Evolutionary conservation across 2,329 filamentous ascomycete species (phyloP), one percentile per base, ranked within the genome.

Genomic region (Monilinia fructigena): DNA sequence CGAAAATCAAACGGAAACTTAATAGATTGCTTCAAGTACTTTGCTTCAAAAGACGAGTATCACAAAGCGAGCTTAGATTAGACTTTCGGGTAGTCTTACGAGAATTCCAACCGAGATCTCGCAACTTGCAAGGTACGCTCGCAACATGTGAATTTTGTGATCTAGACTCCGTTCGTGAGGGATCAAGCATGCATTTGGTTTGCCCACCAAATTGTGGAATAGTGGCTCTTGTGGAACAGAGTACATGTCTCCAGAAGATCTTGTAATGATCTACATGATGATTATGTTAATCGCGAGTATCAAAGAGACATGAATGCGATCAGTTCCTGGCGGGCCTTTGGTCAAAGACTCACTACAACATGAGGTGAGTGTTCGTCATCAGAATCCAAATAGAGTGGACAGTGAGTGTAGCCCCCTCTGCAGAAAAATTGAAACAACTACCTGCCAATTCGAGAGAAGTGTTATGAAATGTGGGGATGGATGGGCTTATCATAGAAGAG

Each of bases 401-500:
- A 26, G 31, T 38, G 7, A 26, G 31, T 38, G 7, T 20, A 50
- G 58, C 45, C 45, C 18, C 45, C 28, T 38, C n/a, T 2, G 20
- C 16, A 23, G 12, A 26, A 60, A 50, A n/a, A 26, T 58, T 58
- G 16, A 14, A 28, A 45, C 10, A 10, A 38, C 28, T 26, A 60
- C 58, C 58, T 60, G 12, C 58, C 58, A 23, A 14, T 60, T 60
- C 50, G 45, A 60, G 58, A 60, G 56, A n/a, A 50, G 12, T 50
- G 56, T 48, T 48, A 26, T 60, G 23, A 48, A 20, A 6, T 60
- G 26, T 35, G 56, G 42, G 28, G 42, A 31, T 35, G 48, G 42
- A 31, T 35, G 48, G 42, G 42, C 56, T 60, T 60, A 60, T 60
- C 56, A 28, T 14, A 42, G 42, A n/a, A 50, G 31, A 20, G 5